A percentile compares a stretch with the other conserved stretches of the same genome.
Evolutionary conservation across 108 stramenopile species (phyloP).

Genomic region (Pseudonitzschia delicatissima): DNA sequence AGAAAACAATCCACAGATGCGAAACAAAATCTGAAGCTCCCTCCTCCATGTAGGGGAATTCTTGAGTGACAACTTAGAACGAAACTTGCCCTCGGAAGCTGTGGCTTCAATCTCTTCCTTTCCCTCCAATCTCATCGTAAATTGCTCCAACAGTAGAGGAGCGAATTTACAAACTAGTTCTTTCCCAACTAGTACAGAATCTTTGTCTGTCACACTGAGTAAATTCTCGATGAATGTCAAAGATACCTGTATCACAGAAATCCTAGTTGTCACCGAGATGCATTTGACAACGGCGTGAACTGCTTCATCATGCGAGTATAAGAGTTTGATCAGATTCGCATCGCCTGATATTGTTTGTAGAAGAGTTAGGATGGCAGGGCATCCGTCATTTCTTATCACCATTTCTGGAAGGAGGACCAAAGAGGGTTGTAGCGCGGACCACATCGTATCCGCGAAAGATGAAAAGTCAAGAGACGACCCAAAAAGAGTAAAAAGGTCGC

Average conservation of each 20-base stretch:
- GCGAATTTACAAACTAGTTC: constrained; percentile 30
- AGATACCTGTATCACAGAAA: constrained; percentile 46
- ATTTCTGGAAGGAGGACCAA: constrained; percentile 65
- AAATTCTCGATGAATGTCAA: constrained; percentile 72
- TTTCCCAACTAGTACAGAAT: constrained; percentile 8
- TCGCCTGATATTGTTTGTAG: constrained; percentile 57
- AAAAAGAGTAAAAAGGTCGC: constrained; percentile 64
- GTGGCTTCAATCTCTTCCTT: background rate
- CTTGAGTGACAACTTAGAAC: background rate
- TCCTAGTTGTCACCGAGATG: constrained; percentile 45
- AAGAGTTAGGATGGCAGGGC: constrained; percentile 63
- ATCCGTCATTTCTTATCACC: constrained; percentile 58
- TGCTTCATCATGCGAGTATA: constrained; percentile 41
- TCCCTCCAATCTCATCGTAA: constrained; percentile 44
- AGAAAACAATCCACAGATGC: constrained; percentile 60
- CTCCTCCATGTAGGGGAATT: constrained; percentile 36
- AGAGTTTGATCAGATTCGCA: constrained; percentile 38
- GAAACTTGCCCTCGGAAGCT: background rate
- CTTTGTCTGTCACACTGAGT: constrained; percentile 25
- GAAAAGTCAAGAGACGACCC: constrained; percentile 55
- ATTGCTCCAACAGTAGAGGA: constrained; percentile 59
- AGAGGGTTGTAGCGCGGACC: constrained; percentile 55
- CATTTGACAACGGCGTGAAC: constrained; percentile 60
- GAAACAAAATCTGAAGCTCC: constrained; percentile 68
- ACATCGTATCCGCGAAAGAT: constrained; percentile 34